Evolutionary conservation across 805 yeast species (phyloP), one percentile per base, ranked within the genome.

Genomic region (Cyberlindnera mississippiensis): DNA sequence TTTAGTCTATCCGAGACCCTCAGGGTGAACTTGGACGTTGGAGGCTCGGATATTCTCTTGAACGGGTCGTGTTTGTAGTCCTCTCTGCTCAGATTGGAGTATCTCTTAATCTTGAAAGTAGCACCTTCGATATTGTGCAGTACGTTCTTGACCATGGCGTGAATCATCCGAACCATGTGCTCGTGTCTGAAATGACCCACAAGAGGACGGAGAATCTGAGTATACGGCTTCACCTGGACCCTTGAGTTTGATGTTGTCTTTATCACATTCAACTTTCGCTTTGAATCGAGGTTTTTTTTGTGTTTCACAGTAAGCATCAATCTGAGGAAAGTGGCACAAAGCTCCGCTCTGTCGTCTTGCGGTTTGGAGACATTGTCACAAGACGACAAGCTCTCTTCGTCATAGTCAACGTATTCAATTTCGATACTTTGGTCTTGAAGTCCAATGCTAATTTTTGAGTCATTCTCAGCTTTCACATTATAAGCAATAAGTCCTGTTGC

Each of bases 351-450:
- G 40, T 42, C 52, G 39, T 66, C 65, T 44, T 66, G 59, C 47
- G 74, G 56, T 61, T 71, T 69, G 75, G 41, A 67, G 73, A 40
- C 64, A 67, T 31, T 6, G 14, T 57, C 64, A 28, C 59, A 59
- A 29, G 66, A 68, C 6, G 60, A 48, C 1, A 53, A 51, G 14
- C 11, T 35, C 15, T 59, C 64, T 13, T 62, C 69, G 15, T 62
- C 68, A 7, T 59, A 66, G 4, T 73, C 66, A 13, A 78, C 71
- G n/a, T 78, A 67, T 47, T 82, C 93, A 37, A 90, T 72, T 57
- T 85, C 95, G 28, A 90, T 66, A 28, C 76, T 66, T 46, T 82
- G 84, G 47, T 82, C 79, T 31, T 76, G 73, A 15, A 84, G 62
- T 46, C 85, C 87, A 33, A 87, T 69, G 1, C 74, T 69, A 16